Base-by-base conservation (phyloP, 495 filamentous ascomycete genomes). In the Entonaema liquescens region DNA sequence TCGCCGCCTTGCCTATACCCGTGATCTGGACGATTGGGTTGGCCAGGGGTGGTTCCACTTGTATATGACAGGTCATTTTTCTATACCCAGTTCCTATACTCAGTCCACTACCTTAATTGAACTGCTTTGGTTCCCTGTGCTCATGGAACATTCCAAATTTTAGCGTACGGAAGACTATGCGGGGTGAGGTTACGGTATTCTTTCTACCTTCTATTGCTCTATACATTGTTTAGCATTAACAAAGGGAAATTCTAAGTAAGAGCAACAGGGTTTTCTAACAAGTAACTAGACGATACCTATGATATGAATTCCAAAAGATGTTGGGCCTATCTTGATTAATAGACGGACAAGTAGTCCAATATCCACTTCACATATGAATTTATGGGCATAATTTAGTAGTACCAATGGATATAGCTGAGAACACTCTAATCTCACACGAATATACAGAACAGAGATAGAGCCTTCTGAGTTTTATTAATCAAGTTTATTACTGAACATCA, bases 81-180 rank as follows among this genome's bases (percentile, higher is more conserved):
- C 49, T 53, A 53, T 28, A 53, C 49, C 49, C 26, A 29, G 15
- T 53, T 29, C 23, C 21, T 52, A 52, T 52, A 52, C 25, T 28
- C 49, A 29, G 49, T 29, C 49, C 49, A 53, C 49, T 53, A 53
- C 49, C 49, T 53, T 53, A 53, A 29, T 53, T 28, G 49, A 29
- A 53, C 49, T 25, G 44, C 44, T 40, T 17, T 17, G 38, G 38
- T 40, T 40, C 5, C 17, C 5, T 40, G n/a, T 40, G 38, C 15
- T 40, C 17, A 40, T 40, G 19, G 42, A 47, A 47, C 42, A 47
- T 47, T 47, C 42, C 42, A 47, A 40, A 17, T 40, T 40, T 21
- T 47, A 47, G 42, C 42, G 42, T 47, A 8, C 38, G 2, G 15
- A 5, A 40, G 5, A 40, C n/a, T 17, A 40, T 40, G 38, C 38